Evolutionary conservation across 352 stramenopile genomes (phyloP).

Genomic region (Globisporangium abappressorium): DNA sequence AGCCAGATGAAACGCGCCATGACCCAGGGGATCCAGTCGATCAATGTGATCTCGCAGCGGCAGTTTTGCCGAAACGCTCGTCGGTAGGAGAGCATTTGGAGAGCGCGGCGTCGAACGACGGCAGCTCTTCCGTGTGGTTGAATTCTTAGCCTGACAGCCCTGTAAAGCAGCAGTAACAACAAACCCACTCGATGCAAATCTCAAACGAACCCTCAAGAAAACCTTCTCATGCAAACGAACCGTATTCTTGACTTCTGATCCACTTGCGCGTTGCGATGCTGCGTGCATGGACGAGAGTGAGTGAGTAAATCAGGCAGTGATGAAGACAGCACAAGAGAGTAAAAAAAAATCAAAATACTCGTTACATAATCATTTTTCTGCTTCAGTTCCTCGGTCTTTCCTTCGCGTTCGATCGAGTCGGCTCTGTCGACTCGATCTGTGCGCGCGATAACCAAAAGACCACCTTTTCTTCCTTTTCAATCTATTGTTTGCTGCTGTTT

Average conservation of each 20-base stretch:
- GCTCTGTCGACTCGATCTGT: not conserved
- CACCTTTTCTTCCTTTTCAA: conserved; percentile 12
- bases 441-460: conserved; percentile 5
- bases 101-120: not conserved
- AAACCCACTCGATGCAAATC: not conserved
- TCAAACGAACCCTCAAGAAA: not conserved
- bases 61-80: not conserved
- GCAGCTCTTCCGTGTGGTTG: not conserved
- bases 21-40: not conserved
- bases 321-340: not conserved
- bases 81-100: not conserved
- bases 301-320: not conserved
- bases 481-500: conserved; percentile 11
- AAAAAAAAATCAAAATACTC: conserved; percentile 17
- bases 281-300: not conserved
- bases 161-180: not conserved
- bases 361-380: conserved; percentile 16
- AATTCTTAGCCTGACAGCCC: not conserved
- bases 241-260: not conserved
- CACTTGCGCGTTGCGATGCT: not conserved
- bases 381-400: not conserved
- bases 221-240: not conserved
- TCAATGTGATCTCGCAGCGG: conserved; percentile 4
- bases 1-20: not conserved
- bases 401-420: not conserved